Base-by-base conservation (phyloP, 2,329 filamentous ascomycete species). In the Dactylonectria estremocensis region DNA sequence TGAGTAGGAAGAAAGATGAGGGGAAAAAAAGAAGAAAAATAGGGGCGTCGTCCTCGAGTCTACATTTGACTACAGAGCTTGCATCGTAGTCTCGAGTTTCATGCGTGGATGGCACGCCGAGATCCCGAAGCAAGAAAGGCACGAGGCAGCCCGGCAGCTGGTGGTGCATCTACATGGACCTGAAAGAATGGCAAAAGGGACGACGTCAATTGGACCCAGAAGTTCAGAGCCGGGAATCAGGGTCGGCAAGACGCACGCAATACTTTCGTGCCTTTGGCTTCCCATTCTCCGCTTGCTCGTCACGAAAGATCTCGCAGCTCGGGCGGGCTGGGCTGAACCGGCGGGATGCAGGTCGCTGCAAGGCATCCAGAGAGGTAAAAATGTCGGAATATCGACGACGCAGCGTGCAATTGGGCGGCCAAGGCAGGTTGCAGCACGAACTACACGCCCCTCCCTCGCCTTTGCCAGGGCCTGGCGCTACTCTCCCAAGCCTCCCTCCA, bases 381-480 rank as follows among this genome's bases (percentile, higher is more conserved):
- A 60, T 67, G 33, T 48, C 40, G 52, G 69, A 65, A 69, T 52
- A 62, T 54, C 49, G 50, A 56, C 24, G 13, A 65, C 28, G 58
- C 48, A 33, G 46, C 14, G 49, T 62, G 57, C 59, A 50, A 70
- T 70, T 61, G 62, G 53, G 35, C 14, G 54, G n/a, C n/a, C n/a
- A n/a, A n/a, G n/a, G 59, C 46, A 59, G 45, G 55, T 40, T 40
- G 53, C 40, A 67, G 70, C 69, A 73, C 67, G 66, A 74, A 71
- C 71, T 67, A 69, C 70, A 72, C 69, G 49, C 69, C 72, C 71
- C 61, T 61, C 64, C 61, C 52, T 63, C 53, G 35, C 57, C 64
- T 24, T 24, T 57, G 52, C 52, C 46, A 61, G 52, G 37, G 24
- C 63, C 58, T 40, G 64, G 64, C 58, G 64, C 64, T 66, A 61